Evolutionary conservation across 2,329 filamentous ascomycete genomes (phyloP).

Genomic region (Ophiostoma sp.): DNA sequence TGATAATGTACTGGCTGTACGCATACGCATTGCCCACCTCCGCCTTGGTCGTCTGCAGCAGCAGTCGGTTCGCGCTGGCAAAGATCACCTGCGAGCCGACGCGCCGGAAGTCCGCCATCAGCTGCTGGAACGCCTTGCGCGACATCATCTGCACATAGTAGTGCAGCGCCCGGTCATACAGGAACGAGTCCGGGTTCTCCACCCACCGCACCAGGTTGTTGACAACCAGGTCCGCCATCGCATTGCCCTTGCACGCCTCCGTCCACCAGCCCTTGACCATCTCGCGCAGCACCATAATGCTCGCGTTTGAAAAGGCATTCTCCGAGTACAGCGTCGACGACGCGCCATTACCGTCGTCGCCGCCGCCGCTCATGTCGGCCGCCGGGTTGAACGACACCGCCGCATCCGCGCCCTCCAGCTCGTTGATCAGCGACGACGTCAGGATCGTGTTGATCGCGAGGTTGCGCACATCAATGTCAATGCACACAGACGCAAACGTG

Average conservation of each 20-base stretch:
- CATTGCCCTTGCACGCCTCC: constrained; percentile 82
- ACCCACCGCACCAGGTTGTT: constrained; percentile 98
- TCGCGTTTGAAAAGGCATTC: constrained; percentile 86
- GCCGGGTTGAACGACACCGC: constrained; percentile 80
- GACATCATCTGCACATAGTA: constrained; percentile 99
- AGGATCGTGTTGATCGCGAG: constrained; percentile 96
- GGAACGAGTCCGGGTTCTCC: constrained; percentile 83
- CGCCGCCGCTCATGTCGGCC: constrained; percentile 49
- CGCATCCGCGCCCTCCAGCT: constrained; percentile 84
- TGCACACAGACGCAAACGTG: constrained; percentile 92
- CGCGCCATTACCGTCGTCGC: constrained; percentile 52
- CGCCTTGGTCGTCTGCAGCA: constrained; percentile 92
- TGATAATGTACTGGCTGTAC: constrained; percentile 95
- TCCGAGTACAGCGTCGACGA: constrained; percentile 74
- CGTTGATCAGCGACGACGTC: constrained; percentile 93
- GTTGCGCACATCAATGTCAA: constrained; percentile 90
- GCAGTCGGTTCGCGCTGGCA: constrained; percentile 78
- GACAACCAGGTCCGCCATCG: constrained; percentile 96
- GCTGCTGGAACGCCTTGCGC: constrained; percentile 89
- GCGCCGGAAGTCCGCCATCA: constrained; percentile 93
- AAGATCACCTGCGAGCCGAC: constrained; percentile 96
- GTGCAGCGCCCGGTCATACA: constrained; percentile 90
- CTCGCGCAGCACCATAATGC: constrained; percentile 83
- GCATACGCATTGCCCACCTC: constrained; percentile 96
- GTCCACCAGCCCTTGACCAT: constrained; percentile 99